A percentile compares a stretch with the other conserved stretches of the same genome.
Evolutionary conservation across 257 asterid genomes (phyloP).

Genomic region (Avicennia marina): DNA sequence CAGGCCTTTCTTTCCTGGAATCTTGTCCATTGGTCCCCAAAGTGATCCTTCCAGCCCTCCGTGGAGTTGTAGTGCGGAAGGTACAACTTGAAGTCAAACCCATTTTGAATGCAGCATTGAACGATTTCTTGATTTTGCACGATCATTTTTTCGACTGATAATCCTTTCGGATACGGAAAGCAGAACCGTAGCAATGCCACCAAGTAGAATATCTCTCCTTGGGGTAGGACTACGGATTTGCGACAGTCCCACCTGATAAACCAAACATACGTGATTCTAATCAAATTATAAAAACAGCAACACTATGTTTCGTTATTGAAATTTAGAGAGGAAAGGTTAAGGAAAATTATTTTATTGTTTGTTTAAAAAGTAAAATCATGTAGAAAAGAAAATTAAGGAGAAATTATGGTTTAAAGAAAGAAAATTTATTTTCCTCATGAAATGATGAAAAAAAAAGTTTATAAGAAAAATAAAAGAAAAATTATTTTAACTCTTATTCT

Average conservation of each 20-base stretch:
- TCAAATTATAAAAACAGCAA: background rate
- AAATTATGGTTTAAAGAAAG: too few species aligned
- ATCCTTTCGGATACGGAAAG: slow-evolving; percentile 46
- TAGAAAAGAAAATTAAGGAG: too few species aligned
- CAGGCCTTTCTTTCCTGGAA: slow-evolving; percentile 54
- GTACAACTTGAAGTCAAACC: slow-evolving; percentile 65
- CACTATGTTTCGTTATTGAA: too few species aligned
- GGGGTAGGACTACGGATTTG: slow-evolving; percentile 62
- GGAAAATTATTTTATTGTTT: too few species aligned
- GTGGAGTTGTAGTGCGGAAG: slow-evolving; percentile 66
- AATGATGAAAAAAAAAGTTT: too few species aligned
- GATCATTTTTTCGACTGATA: slow-evolving; percentile 53
- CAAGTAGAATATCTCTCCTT: slow-evolving; percentile 63
- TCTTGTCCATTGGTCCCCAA: slow-evolving; percentile 79
- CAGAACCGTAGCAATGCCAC: slow-evolving; percentile 74
- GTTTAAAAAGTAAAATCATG: too few species aligned
- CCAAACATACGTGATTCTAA: background rate
- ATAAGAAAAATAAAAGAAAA: too few species aligned
- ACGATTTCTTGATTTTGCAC: slow-evolving; percentile 67
- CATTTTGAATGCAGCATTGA: slow-evolving; percentile 43
- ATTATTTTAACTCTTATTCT: too few species aligned
- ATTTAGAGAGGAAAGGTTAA: too few species aligned
- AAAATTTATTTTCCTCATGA: too few species aligned
- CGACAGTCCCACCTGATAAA: slow-evolving; percentile 74
- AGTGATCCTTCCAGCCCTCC: slow-evolving; percentile 72